Evolutionary conservation across 805 yeast genomes (phyloP).

Genomic region (Saturnispora serradocipensis): DNA sequence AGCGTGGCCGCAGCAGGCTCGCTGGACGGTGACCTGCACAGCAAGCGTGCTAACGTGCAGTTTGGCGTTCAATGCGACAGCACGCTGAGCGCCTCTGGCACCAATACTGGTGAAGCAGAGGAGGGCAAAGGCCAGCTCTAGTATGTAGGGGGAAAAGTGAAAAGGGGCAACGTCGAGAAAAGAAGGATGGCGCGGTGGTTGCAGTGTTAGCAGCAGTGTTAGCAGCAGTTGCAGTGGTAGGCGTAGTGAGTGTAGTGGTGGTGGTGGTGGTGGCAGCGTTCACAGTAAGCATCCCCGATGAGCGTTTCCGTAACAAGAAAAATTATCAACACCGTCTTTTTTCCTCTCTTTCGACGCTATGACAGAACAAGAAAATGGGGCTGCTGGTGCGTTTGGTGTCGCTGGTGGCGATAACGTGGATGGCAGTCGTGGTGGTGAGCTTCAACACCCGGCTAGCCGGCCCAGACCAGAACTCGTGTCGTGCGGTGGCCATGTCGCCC

Average conservation of each 20-base stretch:
- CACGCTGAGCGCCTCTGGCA: too few relatives aligned
- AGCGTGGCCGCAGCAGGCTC: too few relatives aligned
- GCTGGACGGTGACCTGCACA: too few relatives aligned
- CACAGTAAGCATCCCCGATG: neutral
- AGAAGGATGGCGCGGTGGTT: neutral
- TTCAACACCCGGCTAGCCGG: slow-evolving; percentile 29
- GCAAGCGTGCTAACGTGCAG: too few relatives aligned
- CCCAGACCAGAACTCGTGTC: slow-evolving; percentile 45
- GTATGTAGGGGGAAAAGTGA: too few relatives aligned
- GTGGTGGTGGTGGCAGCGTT: neutral
- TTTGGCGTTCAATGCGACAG: too few relatives aligned
- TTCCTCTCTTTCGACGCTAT: neutral
- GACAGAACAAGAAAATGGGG: slow-evolving; percentile 1
- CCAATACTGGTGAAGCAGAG: too few relatives aligned
- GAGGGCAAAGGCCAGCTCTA: neutral
- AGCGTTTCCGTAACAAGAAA: neutral
- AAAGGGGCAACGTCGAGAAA: neutral
- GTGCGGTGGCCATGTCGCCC: slow-evolving; percentile 72
- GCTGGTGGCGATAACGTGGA: slow-evolving; percentile 4
- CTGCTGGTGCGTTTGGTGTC: slow-evolving; percentile 4
- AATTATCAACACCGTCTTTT: neutral
- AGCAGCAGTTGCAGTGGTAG: too few relatives aligned
- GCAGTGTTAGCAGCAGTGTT: too few relatives aligned
- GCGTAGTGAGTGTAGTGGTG: neutral
- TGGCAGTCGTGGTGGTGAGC: slow-evolving; percentile 12